Evolutionary conservation across 306 rosid genomes (phyloP), one percentile per base, ranked within the genome.

Genomic region (Arachis hypogaea): DNA sequence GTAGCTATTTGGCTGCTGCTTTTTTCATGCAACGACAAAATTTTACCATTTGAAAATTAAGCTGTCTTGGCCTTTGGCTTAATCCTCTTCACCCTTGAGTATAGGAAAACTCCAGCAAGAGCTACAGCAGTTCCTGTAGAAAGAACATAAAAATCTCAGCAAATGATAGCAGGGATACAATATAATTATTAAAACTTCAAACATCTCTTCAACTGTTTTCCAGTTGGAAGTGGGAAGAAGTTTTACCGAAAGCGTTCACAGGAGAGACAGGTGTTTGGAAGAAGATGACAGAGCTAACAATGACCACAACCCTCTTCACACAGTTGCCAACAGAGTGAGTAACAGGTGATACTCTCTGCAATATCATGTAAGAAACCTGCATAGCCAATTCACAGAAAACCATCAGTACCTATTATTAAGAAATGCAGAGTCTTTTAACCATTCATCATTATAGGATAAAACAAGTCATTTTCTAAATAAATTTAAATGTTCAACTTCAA

Each of bases 231-330:
- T 59, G 44, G 64, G 85, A 70, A 66, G 33, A 75, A 66, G 54
- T 63, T 64, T 85, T 95, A 92, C 99, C 99, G 41, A 92, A 46
- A 74, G 93, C 76, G 69, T 95, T 95, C 73, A 95, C 82, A 3
- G 89, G 88, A 41, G 96, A 80, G 76, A 95, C 99, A 0, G 96
- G 89, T 68, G 99, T 87, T 78, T 80, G 80, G 89, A 95, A 95
- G 88, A 95, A 90, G 82, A 95, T 77, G 72, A 95, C 98, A 69
- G 99, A 95, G 93, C 99, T 95, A 72, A 95, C 96, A 6, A 95
- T 95, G 82, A 95, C 99, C 83, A 88, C 99, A 75, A 95, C 99
- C 60, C 99, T 89, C 93, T 95, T 95, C 85, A 95, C 99, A 71
- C 99, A 95, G 57, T 95, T 95, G 7, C 99, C 98, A 0, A 92